Conservation (phyloP, 2,329 filamentous ascomycete genomes). For the Hypoxylon sp. region DNA sequence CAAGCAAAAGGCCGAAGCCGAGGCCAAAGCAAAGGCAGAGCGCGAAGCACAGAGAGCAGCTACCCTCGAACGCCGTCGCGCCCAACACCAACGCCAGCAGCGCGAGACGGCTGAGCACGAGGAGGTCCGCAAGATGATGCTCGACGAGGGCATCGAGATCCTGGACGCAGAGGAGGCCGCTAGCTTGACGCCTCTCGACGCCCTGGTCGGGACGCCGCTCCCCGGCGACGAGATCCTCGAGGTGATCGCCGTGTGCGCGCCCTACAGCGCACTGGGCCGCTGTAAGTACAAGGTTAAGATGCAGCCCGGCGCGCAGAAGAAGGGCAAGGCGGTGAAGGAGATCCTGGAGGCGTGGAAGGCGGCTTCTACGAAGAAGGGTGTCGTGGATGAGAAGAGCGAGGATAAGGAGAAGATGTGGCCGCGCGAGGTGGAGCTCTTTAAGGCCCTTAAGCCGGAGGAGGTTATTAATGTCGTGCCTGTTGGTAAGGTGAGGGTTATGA, state of each 20-base stretch:
- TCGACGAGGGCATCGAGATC: slow-evolving; percentile 71
- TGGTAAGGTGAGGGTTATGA: slow-evolving; percentile 83
- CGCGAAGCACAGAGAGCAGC: slow-evolving; percentile 80
- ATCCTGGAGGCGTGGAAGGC: slow-evolving; percentile 85
- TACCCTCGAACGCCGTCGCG: slow-evolving; percentile 80
- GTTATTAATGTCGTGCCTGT: slow-evolving; percentile 86
- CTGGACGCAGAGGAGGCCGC: slow-evolving; percentile 72
- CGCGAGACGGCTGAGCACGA: slow-evolving; percentile 83
- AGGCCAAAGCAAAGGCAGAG: slow-evolving; percentile 75
- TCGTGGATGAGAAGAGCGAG: slow-evolving; percentile 71
- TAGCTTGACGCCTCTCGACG: slow-evolving; percentile 72
- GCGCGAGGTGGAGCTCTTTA: slow-evolving; percentile 86
- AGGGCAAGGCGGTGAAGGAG: slow-evolving; percentile 94
- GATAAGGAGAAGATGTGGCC: slow-evolving; percentile 86
- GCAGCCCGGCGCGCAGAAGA: slow-evolving; percentile 90
- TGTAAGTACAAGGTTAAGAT: slow-evolving; percentile 97
- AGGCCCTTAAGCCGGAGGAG: slow-evolving; percentile 84
- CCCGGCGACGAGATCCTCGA: slow-evolving; percentile 87
- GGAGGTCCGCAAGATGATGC: slow-evolving; percentile 73
- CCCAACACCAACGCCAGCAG: slow-evolving; percentile 84
- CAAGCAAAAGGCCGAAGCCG: slow-evolving; percentile 76
- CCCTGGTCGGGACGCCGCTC: slow-evolving; percentile 82
- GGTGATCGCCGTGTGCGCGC: slow-evolving; percentile 74
- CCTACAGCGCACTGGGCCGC: slow-evolving; percentile 73
- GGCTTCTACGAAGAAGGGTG: slow-evolving; percentile 71